Percentiles rank a stretch among this genome's conserved stretches.
Conservation (phyloP, 805 yeast genomes). For the Kluyveromyces siamensis region DNA sequence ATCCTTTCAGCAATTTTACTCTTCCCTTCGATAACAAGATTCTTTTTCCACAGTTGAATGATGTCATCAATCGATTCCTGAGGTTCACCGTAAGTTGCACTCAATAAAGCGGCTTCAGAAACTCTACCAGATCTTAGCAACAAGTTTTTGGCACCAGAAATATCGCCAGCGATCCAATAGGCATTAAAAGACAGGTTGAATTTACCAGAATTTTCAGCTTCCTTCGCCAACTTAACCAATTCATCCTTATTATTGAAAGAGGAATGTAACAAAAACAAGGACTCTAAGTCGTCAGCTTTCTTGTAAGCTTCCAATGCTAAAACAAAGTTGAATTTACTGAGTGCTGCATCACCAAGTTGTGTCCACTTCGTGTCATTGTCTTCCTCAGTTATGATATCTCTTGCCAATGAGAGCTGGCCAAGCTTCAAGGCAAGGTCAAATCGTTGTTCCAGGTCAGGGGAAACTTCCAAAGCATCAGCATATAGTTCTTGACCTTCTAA, state of each 20-base stretch:
- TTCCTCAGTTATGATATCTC: conserved; percentile 49
- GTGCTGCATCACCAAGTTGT: conserved; percentile 78
- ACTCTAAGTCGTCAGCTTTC: conserved; percentile 71
- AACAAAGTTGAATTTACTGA: conserved; percentile 67
- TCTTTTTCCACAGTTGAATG: conserved; percentile 60
- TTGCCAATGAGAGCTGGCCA: conserved; percentile 64
- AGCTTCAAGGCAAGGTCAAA: conserved; percentile 82
- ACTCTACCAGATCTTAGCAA: conserved; percentile 58
- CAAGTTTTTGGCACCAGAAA: conserved; percentile 51
- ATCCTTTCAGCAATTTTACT: conserved; percentile 54
- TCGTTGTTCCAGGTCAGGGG: conserved; percentile 83
- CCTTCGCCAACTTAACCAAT: conserved; percentile 52
- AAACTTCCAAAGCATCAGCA: conserved; percentile 72
- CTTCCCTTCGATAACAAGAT: conserved; percentile 44
- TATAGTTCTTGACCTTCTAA: conserved; percentile 86
- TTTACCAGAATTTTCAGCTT: conserved; percentile 65
- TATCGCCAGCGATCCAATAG: conserved; percentile 77
- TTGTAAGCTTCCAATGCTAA: conserved; percentile 74
- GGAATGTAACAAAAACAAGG: conserved; percentile 72
- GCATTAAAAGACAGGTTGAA: conserved; percentile 89
- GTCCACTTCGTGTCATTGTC: conserved; percentile 74
- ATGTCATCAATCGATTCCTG: conserved; percentile 36
- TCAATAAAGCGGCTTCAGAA: conserved; percentile 80
- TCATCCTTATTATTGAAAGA: conserved; percentile 64
- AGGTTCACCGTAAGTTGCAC: conserved; percentile 55